Conservation (phyloP, 352 stramenopile genomes). For the Phytophthora pseudosyringae region DNA sequence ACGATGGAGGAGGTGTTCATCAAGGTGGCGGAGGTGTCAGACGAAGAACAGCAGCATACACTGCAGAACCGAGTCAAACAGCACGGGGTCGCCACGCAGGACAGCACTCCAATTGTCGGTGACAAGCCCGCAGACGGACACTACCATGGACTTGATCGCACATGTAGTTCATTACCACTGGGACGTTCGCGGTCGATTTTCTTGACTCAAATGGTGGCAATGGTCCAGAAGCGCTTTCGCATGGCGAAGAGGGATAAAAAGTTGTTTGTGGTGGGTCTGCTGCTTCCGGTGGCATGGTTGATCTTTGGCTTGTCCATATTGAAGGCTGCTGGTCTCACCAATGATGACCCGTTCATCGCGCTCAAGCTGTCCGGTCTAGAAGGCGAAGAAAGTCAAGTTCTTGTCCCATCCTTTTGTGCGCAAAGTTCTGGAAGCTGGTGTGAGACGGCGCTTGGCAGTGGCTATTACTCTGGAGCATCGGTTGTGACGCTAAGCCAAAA, state of each 20-base stretch:
- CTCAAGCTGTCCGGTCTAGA: constrained; percentile 25
- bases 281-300: constrained; percentile 30
- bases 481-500: constrained; percentile 15
- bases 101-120: constrained; percentile 30
- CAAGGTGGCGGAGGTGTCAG: constrained; percentile 59
- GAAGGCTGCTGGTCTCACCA: constrained; percentile 27
- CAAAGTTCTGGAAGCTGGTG: constrained; percentile 31
- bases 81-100: constrained; percentile 14
- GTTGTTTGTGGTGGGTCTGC: constrained; percentile 21
- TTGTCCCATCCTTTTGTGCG: constrained; percentile 23
- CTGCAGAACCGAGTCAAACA: constrained; percentile 41
- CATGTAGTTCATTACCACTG: constrained; percentile 24
- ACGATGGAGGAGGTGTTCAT: constrained; percentile 85
- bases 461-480: constrained; percentile 31
- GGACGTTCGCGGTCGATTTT: constrained; percentile 25
- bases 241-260: constrained; percentile 33
- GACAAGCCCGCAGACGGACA: constrained; percentile 21
- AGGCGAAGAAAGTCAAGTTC: constrained; percentile 13
- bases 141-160: constrained; percentile 17
- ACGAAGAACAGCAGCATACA: constrained; percentile 58
- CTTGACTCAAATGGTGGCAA: constrained; percentile 25
- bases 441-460: constrained; percentile 20
- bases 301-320: constrained; percentile 34
- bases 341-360: constrained; percentile 33
- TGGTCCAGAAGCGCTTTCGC: constrained; percentile 31